A percentile compares a stretch with the other conserved stretches of the same genome.
These are phyloP conservation scores for Aspergillus hiratsukae DNA, from an alignment of 2,329 filamentous ascomycete species.

Conservation along the genomic window DNA sequence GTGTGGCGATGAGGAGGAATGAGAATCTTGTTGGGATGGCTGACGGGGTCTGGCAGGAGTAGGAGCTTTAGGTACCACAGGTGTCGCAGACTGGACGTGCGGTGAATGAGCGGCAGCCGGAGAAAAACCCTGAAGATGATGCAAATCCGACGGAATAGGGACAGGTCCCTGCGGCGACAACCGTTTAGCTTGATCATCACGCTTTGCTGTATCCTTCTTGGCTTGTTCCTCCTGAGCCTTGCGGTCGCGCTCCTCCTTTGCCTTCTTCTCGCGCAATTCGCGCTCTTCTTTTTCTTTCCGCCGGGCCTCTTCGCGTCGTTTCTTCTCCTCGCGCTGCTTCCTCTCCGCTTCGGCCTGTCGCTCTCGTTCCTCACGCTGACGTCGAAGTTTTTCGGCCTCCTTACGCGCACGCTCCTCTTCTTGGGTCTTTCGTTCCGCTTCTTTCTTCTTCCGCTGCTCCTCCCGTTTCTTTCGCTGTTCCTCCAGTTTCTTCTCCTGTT, in stretches of 20 bases:
- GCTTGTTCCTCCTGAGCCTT: constrained; percentile 41
- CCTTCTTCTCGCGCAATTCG: constrained; percentile 61
- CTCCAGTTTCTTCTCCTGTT: constrained; percentile 73
- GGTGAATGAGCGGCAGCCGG: constrained; percentile 63
- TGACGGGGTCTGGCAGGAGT: constrained; percentile 74
- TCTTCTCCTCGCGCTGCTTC: constrained; percentile 80
- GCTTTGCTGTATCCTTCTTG: constrained; percentile 51
- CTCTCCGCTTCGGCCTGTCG: constrained; percentile 80
- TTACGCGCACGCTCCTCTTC: constrained; percentile 83
- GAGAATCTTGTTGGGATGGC: constrained; percentile 71
- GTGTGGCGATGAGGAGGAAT: constrained; percentile 62
- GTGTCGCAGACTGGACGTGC: constrained; percentile 72
- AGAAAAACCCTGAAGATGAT: constrained; percentile 47
- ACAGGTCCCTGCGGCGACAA: constrained; percentile 57
- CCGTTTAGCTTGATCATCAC: constrained; percentile 44
- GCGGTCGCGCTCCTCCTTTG: constrained; percentile 60
- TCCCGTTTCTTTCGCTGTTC: constrained; percentile 79
- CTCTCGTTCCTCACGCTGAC: constrained; percentile 78
- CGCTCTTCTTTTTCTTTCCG: constrained; percentile 69
- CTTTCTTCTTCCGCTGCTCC: constrained; percentile 85
- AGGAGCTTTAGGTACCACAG: constrained; percentile 74
- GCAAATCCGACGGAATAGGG: constrained; percentile 51
- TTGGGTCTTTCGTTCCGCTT: constrained; percentile 82
- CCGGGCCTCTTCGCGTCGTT: constrained; percentile 64
- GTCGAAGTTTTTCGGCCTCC: constrained; percentile 76